phyloP scores from a whole-genome alignment of 1,139 yeast species.

The Suhomyces bribrorum region DNA sequence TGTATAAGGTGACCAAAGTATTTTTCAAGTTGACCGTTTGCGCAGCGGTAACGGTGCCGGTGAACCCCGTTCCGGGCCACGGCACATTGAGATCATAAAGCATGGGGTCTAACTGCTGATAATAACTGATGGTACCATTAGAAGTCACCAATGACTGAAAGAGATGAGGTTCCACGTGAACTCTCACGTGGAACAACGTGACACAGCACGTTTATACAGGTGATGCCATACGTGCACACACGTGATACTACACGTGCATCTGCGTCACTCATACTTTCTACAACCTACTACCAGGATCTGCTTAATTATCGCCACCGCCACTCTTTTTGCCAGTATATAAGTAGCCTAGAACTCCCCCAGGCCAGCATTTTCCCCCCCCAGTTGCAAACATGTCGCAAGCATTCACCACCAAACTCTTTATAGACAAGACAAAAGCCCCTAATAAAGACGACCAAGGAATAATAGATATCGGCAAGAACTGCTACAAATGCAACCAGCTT shows the following conservation, averaged over 20 bases:
- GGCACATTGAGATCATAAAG: conserved; percentile 75
- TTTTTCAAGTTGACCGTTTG: conserved; percentile 49
- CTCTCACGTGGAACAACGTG: neutral
- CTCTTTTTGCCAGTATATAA: neutral
- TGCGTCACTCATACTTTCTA: too few relatives aligned
- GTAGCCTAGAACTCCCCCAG: neutral
- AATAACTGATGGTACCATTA: neutral
- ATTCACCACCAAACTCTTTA: conserved; percentile 13
- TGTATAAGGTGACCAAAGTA: conserved; percentile 55
- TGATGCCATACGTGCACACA: too few relatives aligned
- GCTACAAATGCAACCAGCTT: conserved; percentile 59
- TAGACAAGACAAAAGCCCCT: conserved; percentile 15
- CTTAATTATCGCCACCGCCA: conserved; percentile 8
- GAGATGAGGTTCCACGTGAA: too few relatives aligned
- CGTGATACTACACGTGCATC: too few relatives aligned
- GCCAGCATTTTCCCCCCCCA: neutral
- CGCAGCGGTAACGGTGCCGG: conserved; percentile 36
- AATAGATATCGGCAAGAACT: conserved; percentile 70
- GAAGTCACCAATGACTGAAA: too few relatives aligned
- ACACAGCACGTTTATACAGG: neutral
- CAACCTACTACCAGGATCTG: too few relatives aligned
- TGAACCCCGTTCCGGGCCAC: conserved; percentile 68
- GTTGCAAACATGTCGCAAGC: conserved; percentile 9
- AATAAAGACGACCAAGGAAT: conserved; percentile 39
- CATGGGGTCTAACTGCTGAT: conserved; percentile 16